Conservation (phyloP, 2,329 filamentous ascomycete species). For the Botrytis fabae region DNA sequence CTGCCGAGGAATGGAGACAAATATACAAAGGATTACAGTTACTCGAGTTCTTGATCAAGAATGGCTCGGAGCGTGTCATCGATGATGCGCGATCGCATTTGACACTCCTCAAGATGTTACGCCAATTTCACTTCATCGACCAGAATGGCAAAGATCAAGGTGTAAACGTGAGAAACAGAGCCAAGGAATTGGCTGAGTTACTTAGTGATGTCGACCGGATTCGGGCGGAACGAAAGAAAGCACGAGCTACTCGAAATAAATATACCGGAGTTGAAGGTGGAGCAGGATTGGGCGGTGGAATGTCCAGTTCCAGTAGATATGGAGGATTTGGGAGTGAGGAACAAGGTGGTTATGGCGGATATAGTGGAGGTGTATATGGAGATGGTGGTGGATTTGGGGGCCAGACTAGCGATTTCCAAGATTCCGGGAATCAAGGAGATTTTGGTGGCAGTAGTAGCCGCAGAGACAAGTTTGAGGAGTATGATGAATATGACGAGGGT, state of each 20-base stretch:
- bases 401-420: slow-evolving; percentile 69
- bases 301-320: slow-evolving; percentile 54
- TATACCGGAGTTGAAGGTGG: slow-evolving; percentile 94
- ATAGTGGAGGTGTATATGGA: slow-evolving; percentile 79
- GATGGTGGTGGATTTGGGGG: slow-evolving; percentile 93
- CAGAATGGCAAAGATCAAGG: slow-evolving; percentile 97
- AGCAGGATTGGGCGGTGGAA: slow-evolving; percentile 55
- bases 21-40: slow-evolving; percentile 98
- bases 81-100: slow-evolving; percentile 96
- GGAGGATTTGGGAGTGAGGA: slow-evolving; percentile 88
- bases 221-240: slow-evolving; percentile 81
- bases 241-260: slow-evolving; percentile 85
- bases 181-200: slow-evolving; percentile 94
- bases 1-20: slow-evolving; percentile 97
- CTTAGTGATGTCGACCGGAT: slow-evolving; percentile 89
- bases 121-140: slow-evolving; percentile 97
- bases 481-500: slow-evolving; percentile 91
- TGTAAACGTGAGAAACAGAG: slow-evolving; percentile 93
- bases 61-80: slow-evolving; percentile 94
- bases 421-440: slow-evolving; percentile 44
- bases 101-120: slow-evolving; percentile 94
- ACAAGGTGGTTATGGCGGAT: slow-evolving; percentile 63
- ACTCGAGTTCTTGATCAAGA: slow-evolving; percentile 95
- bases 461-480: slow-evolving; percentile 87
- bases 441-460: slow-evolving; percentile 44